Conservation (phyloP, 768 basidiomycete species). For the Boletus tylopilopsis region DNA sequence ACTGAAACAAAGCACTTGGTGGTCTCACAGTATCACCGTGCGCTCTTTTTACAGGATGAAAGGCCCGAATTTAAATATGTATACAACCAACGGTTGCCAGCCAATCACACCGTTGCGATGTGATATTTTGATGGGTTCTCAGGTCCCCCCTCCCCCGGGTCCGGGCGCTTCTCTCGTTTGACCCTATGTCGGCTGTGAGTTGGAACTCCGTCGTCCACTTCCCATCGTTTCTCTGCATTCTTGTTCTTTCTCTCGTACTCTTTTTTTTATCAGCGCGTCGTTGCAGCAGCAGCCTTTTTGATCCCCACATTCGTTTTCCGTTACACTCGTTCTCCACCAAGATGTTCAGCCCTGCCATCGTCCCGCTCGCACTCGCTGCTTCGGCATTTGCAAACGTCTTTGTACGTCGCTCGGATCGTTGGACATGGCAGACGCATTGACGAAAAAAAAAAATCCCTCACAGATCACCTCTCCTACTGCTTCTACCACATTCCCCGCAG, state of each 20-base stretch:
- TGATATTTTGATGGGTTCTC: background rate
- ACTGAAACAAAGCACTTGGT: too few species aligned
- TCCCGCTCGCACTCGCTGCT: conserved; percentile 49
- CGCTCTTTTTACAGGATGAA: too few species aligned
- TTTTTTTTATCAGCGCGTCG: background rate
- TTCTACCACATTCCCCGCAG: conserved; percentile 44
- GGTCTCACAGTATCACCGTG: too few species aligned
- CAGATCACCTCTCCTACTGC: conserved; percentile 61
- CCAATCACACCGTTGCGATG: background rate
- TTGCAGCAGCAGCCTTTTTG: conserved; percentile 3
- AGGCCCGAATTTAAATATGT: background rate
- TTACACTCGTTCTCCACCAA: conserved; percentile 17
- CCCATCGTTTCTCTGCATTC: background rate
- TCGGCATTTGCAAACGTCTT: conserved; percentile 55
- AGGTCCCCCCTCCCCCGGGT: too few species aligned
- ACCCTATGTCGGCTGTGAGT: conserved; percentile 9
- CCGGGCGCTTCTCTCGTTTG: background rate
- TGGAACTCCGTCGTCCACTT: conserved; percentile 32
- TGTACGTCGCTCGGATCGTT: conserved; percentile 32
- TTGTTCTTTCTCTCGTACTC: background rate
- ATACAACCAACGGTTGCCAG: background rate
- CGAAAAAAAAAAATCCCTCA: background rate
- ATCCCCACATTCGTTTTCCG: conserved; percentile 24
- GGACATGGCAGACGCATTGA: too few species aligned
- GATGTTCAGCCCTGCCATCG: conserved; percentile 51